Percentiles rank a stretch among this genome's conserved stretches.
phyloP scores from a whole-genome alignment of 1,284 basidiomycete species.

The Quambalaria eucalypti region DNA sequence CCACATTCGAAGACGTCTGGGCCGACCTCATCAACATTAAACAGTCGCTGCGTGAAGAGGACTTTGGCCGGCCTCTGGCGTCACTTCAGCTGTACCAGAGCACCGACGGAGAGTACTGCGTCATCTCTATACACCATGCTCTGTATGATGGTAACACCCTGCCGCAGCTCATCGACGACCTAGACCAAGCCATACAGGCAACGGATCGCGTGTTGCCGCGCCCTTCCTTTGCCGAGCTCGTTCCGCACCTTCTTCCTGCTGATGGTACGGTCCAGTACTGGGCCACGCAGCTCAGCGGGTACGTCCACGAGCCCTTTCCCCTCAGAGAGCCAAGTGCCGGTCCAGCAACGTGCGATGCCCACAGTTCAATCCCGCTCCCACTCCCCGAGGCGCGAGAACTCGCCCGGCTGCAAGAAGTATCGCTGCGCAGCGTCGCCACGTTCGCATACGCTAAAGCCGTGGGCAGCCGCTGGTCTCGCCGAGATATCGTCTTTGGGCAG shows the following conservation, averaged over 20 bases:
- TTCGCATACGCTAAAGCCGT: conserved; percentile 28
- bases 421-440: not conserved
- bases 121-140: conserved; percentile 26
- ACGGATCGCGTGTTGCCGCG: not conserved
- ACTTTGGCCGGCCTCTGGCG: not conserved
- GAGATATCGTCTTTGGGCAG: conserved; percentile 39
- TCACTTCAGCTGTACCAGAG: not conserved
- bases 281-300: conserved; percentile 10
- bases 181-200: conserved; percentile 6
- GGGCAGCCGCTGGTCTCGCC: conserved; percentile 12
- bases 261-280: conserved; percentile 22
- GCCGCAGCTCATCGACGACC: conserved; percentile 22
- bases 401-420: not conserved
- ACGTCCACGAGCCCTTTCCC: not conserved
- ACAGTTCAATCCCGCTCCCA: not conserved
- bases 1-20: not conserved
- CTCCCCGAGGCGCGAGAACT: not conserved
- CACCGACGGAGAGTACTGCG: not conserved
- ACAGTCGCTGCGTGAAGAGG: not conserved
- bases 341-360: not conserved
- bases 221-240: conserved; percentile 16
- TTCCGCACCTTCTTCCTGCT: conserved; percentile 23
- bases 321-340: not conserved
- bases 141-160: conserved; percentile 31
- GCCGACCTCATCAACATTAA: not conserved